Conservation (phyloP, 73 alveolate species). For the Vitrella brassicaformis region DNA sequence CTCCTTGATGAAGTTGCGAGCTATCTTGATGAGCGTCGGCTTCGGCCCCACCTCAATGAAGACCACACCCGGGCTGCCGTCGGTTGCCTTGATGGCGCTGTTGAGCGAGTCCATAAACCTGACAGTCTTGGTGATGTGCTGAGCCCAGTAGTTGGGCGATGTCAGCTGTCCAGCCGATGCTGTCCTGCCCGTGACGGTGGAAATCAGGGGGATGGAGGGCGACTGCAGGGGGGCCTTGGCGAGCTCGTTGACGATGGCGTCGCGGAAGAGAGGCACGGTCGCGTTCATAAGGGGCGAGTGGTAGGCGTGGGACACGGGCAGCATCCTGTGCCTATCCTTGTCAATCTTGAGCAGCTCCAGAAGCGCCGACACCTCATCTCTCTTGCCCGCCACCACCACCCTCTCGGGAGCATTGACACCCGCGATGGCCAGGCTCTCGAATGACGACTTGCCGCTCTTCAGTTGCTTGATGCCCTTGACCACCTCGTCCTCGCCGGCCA, state of each 20-base stretch:
- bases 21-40: neutral
- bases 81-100: neutral
- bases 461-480: neutral
- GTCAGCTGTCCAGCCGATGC: neutral
- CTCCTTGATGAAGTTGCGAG: too few relatives aligned
- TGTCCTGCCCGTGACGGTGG: neutral
- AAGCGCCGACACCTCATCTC: neutral
- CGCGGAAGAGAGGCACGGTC: neutral
- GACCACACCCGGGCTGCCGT: too few relatives aligned
- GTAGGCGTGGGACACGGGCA: neutral
- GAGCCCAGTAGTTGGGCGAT: neutral
- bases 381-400: neutral
- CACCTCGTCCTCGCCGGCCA: neutral
- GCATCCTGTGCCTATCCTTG: neutral
- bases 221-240: too few relatives aligned
- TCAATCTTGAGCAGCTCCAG: neutral
- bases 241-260: too few relatives aligned
- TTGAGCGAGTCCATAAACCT: neutral
- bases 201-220: neutral
- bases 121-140: neutral
- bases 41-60: neutral
- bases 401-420: neutral
- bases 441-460: too few relatives aligned
- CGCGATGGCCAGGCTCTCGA: neutral
- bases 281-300: neutral